These are phyloP conservation scores for Stereum hirsutum DNA, from an alignment of 1,284 basidiomycete genomes.

Conservation along the genomic window DNA sequence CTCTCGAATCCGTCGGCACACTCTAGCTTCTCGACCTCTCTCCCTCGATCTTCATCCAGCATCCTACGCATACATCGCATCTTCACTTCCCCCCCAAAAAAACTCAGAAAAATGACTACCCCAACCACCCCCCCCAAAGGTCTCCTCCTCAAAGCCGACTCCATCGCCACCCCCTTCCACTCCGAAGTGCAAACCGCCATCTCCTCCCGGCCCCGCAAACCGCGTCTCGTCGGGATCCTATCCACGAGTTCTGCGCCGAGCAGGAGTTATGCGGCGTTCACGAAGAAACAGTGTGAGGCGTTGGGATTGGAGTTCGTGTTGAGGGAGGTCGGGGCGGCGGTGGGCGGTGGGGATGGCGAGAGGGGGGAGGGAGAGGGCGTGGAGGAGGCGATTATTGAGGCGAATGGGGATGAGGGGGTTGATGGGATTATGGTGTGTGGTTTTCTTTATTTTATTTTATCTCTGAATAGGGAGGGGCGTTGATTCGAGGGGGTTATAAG, in stretches of 20 bases:
- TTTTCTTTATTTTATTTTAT: constrained; percentile 6
- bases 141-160: constrained; percentile 66
- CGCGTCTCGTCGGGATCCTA: constrained; percentile 89
- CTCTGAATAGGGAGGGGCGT: neutral
- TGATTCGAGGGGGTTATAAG: constrained; percentile 26
- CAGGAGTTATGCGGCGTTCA: constrained; percentile 90
- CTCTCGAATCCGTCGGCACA: too few relatives aligned
- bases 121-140: constrained; percentile 41
- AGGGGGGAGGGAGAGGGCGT: constrained; percentile 68
- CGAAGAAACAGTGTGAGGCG: constrained; percentile 82
- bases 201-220: constrained; percentile 29
- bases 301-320: constrained; percentile 86
- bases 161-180: constrained; percentile 59
- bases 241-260: constrained; percentile 85
- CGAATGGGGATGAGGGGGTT: constrained; percentile 79
- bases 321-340: constrained; percentile 61
- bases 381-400: constrained; percentile 91
- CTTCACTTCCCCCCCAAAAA: too few relatives aligned
- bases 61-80: too few relatives aligned
- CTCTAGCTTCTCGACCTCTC: too few relatives aligned
- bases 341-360: constrained; percentile 27
- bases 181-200: constrained; percentile 54
- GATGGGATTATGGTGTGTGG: constrained; percentile 90
- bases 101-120: too few relatives aligned
- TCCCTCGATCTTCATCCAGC: too few relatives aligned